Evolutionary conservation across 2,329 filamentous ascomycete species (phyloP).

Genomic region (Aspergillus sp.): DNA sequence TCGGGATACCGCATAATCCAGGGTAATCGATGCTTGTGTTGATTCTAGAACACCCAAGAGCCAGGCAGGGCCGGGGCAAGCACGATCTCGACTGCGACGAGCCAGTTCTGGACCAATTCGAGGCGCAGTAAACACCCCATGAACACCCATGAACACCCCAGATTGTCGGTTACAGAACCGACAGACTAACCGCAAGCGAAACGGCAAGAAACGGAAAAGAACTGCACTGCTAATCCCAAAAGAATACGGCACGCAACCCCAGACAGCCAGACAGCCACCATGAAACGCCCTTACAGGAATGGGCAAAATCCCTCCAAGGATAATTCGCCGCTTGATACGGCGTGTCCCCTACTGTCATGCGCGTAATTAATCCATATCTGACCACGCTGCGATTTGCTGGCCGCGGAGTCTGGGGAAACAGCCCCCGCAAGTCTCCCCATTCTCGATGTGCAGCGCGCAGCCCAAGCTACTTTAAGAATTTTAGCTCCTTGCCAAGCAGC

Average conservation of each 20-base stretch:
- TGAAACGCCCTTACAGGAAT: neutral
- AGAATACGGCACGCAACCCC: neutral
- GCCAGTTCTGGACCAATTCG: no score
- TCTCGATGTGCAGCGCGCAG: neutral
- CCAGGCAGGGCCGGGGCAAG: no score
- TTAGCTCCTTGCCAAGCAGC: neutral
- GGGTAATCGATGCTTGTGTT: no score
- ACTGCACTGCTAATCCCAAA: neutral
- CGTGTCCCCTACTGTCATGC: neutral
- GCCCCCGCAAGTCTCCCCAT: neutral
- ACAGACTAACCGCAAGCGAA: neutral
- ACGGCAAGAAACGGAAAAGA: neutral
- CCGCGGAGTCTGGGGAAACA: neutral
- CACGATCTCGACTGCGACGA: no score
- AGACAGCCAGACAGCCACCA: no score
- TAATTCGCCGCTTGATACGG: neutral
- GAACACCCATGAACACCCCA: neutral
- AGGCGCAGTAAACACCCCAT: no score
- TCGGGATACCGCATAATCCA: no score
- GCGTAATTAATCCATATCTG: neutral
- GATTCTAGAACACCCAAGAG: no score
- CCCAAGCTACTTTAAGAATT: neutral
- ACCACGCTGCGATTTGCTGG: neutral
- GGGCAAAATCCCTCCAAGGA: constrained; percentile 8
- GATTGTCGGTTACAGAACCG: no score